A percentile compares a stretch with the other conserved stretches of the same genome.
phyloP scores from a whole-genome alignment of 1,139 yeast genomes.

The Taphrina communis region DNA sequence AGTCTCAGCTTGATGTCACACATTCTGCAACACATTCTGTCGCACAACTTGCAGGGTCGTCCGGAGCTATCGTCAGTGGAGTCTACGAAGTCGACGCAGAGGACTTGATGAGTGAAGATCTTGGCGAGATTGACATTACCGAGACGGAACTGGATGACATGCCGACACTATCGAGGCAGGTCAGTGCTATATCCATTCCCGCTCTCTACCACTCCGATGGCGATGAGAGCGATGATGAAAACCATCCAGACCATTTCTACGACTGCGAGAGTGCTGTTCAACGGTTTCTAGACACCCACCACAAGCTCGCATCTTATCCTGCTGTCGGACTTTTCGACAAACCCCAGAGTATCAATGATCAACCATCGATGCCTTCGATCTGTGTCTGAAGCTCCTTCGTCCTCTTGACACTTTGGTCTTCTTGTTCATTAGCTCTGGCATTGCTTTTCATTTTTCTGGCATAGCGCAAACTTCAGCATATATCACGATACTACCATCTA shows the following conservation, averaged over 20 bases:
- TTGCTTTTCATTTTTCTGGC: neutral
- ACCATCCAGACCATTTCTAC: slow-evolving; percentile 1
- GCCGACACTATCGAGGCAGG: slow-evolving; percentile 36
- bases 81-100: neutral
- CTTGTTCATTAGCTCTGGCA: slow-evolving; percentile 2
- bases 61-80: neutral
- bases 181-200: slow-evolving; percentile 13
- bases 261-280: slow-evolving; percentile 7
- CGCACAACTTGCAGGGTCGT: neutral
- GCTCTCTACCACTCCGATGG: slow-evolving; percentile 24
- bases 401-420: neutral
- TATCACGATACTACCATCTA: too few species aligned
- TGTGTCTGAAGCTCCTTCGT: neutral
- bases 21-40: neutral
- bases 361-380: neutral
- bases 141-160: slow-evolving; percentile 32
- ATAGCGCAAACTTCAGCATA: neutral
- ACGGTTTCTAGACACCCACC: neutral
- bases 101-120: neutral
- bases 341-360: neutral
- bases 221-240: slow-evolving; percentile 15
- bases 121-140: slow-evolving; percentile 15
- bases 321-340: slow-evolving; percentile 11
- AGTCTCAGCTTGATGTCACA: neutral
- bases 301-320: neutral